Percentiles rank a stretch among this genome's conserved stretches.
phyloP scores from a whole-genome alignment of 306 rosid species.

The Carpinus fangiana region DNA sequence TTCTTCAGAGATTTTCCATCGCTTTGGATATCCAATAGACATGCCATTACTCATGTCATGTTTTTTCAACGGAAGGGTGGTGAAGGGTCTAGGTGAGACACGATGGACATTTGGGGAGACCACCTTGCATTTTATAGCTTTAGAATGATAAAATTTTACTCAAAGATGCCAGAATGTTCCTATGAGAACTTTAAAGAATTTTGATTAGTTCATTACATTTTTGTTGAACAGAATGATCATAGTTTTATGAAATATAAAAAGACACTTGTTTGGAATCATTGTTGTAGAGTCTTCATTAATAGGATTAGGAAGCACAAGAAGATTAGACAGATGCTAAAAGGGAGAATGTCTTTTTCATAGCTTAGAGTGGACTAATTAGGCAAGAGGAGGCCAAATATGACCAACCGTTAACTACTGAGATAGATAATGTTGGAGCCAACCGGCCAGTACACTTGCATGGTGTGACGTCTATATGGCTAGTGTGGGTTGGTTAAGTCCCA shows the following conservation, averaged over 20 bases:
- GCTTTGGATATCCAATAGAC: neutral
- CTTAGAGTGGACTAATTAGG: neutral
- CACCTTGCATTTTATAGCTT: neutral
- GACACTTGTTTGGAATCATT: neutral
- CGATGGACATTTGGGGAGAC: neutral
- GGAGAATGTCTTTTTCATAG: neutral
- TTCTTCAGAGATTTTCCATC: neutral
- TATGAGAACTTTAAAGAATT: neutral
- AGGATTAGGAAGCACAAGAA: neutral
- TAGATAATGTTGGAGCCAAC: neutral
- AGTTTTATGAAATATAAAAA: neutral
- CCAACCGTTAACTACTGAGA: neutral
- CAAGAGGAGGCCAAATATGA: neutral
- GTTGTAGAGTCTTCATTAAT: neutral
- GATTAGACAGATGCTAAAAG: neutral
- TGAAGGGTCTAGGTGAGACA: neutral
- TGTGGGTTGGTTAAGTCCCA: neutral
- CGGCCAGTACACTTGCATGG: neutral
- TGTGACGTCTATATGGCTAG: neutral
- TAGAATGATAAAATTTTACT: neutral
- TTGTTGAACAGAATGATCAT: neutral
- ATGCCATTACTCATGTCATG: neutral
- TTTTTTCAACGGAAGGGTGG: neutral
- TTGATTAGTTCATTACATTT: neutral
- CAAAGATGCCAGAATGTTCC: neutral